Conservation (phyloP, 495 filamentous ascomycete species). For the Pseudotulostoma volvatum region DNA sequence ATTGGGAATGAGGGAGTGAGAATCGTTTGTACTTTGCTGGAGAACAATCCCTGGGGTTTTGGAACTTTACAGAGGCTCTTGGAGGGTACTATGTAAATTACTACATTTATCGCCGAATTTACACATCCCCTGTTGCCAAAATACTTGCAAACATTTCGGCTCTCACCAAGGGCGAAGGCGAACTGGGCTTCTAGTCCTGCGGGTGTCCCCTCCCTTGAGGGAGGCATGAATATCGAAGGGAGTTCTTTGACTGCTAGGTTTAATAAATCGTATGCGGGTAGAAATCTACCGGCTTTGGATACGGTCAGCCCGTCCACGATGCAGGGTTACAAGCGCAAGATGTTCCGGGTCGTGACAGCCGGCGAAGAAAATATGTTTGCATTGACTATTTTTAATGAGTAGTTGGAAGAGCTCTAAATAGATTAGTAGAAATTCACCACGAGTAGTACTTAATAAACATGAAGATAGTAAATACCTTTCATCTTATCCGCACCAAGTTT, state of each 20-base stretch:
- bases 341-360: slow-evolving; percentile 48
- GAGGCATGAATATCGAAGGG: slow-evolving; percentile 27
- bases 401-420: slow-evolving; percentile 36
- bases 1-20: slow-evolving; percentile 5
- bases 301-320: slow-evolving; percentile 25
- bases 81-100: slow-evolving; percentile 23
- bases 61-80: too few relatives aligned
- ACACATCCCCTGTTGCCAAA: slow-evolving; percentile 19
- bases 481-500: slow-evolving; percentile 46
- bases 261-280: slow-evolving; percentile 20
- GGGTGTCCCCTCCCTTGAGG: slow-evolving; percentile 10
- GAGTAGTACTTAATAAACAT: neutral
- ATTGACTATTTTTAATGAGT: slow-evolving; percentile 42
- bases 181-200: neutral
- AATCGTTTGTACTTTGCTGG: slow-evolving; percentile 9
- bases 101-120: slow-evolving; percentile 21
- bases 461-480: slow-evolving; percentile 29
- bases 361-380: slow-evolving; percentile 50
- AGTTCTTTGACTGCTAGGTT: slow-evolving; percentile 27
- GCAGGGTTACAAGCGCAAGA: slow-evolving; percentile 36
- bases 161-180: slow-evolving; percentile 4
- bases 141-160: slow-evolving; percentile 3
- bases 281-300: slow-evolving; percentile 31
- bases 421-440: slow-evolving; percentile 2
- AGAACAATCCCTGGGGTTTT: slow-evolving; percentile 3